A percentile compares a stretch with the other conserved stretches of the same genome.
Conservation (phyloP, 176 grass and related monocot genomes). For the Oryza officinalis region DNA sequence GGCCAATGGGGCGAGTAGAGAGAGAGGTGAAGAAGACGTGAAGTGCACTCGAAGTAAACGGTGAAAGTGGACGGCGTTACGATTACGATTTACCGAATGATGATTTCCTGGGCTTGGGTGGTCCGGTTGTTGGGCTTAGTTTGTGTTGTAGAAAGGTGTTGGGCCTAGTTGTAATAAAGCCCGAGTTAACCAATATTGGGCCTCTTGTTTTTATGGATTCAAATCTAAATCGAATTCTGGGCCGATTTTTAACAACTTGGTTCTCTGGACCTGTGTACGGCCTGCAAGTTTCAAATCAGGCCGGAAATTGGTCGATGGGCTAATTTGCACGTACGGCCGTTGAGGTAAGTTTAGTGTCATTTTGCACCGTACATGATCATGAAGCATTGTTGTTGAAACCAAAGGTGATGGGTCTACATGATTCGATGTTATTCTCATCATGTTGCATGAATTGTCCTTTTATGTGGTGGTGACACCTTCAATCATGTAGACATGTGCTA, state of each 20-base stretch:
- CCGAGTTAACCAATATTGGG: background rate
- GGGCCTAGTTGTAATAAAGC: too few species aligned
- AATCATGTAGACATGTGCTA: background rate
- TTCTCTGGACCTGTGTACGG: background rate
- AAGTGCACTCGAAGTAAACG: conserved; percentile 51
- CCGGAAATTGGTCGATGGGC: background rate
- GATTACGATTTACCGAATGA: background rate
- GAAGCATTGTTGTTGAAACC: background rate
- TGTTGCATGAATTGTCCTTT: background rate
- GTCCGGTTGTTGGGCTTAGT: background rate
- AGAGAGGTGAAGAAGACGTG: conserved; percentile 22
- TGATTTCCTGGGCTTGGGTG: background rate
- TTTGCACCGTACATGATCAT: background rate
- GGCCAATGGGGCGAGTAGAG: background rate
- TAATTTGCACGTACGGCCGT: background rate
- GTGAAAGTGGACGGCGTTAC: background rate
- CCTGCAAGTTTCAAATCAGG: background rate
- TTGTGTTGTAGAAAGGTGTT: too few species aligned
- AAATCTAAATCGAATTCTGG: background rate
- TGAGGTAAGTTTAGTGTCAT: background rate
- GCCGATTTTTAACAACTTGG: background rate
- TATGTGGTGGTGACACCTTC: background rate
- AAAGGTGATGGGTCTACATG: background rate
- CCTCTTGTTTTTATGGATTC: background rate
- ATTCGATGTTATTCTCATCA: background rate